Conservation (phyloP, 352 stramenopile species). For the Achlya hypogyna region DNA sequence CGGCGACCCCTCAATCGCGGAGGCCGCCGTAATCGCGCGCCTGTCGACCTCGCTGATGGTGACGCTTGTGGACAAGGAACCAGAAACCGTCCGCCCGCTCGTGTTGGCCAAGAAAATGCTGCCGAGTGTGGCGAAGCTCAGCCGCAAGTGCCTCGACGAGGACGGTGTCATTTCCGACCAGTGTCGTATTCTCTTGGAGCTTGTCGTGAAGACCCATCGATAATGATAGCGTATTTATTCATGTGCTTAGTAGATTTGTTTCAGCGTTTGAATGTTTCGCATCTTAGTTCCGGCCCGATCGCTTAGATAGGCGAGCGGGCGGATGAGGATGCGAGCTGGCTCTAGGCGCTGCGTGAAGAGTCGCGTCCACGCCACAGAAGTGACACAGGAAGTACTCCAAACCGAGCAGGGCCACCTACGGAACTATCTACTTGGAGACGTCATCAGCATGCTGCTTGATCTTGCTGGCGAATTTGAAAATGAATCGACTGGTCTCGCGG, state of each 20-base stretch:
- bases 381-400: conserved; percentile 13
- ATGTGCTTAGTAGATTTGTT: not conserved
- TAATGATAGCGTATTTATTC: not conserved
- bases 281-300: conserved; percentile 11
- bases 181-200: not conserved
- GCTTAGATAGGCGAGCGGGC: not conserved
- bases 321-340: conserved; percentile 19
- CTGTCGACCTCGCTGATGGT: not conserved
- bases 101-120: conserved; percentile 3
- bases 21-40: not conserved
- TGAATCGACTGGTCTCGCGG: not conserved
- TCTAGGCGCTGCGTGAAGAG: conserved; percentile 21
- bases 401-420: conserved; percentile 16
- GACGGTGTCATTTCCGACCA: not conserved
- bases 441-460: not conserved
- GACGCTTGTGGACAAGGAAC: not conserved
- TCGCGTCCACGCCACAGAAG: not conserved
- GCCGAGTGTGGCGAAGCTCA: not conserved
- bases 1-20: not conserved
- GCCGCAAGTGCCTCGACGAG: not conserved
- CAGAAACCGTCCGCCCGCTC: not conserved
- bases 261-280: conserved; percentile 8
- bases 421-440: not conserved
- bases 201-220: not conserved
- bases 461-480: conserved; percentile 1